phyloP scores from a whole-genome alignment of 2,329 filamentous ascomycete genomes.

The Dothistroma pini region DNA sequence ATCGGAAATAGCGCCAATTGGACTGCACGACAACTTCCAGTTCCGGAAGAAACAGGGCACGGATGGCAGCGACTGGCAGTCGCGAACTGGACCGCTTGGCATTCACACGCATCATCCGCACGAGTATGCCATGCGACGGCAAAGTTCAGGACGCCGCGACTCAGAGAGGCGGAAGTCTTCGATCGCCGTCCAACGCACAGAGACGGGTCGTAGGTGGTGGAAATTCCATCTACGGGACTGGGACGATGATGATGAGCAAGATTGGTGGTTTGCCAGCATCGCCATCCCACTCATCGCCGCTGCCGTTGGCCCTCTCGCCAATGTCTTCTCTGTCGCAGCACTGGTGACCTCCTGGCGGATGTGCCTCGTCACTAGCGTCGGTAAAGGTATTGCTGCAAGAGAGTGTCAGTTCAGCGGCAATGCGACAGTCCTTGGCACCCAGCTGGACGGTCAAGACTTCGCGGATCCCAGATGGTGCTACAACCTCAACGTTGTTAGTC shows the following conservation, averaged over 20 bases:
- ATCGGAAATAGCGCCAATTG: neutral
- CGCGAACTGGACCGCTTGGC: constrained; percentile 8
- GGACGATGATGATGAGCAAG: constrained; percentile 34
- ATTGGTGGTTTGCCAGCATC: constrained; percentile 38
- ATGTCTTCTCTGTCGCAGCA: constrained; percentile 81
- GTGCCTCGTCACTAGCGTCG: constrained; percentile 41
- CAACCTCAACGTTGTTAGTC: constrained; percentile 71
- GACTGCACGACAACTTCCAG: neutral
- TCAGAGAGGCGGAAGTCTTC: constrained; percentile 17
- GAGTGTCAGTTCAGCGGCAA: constrained; percentile 27
- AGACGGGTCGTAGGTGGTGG: constrained; percentile 20
- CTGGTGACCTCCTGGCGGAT: constrained; percentile 78
- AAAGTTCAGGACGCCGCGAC: constrained; percentile 11
- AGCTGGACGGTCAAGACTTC: constrained; percentile 55
- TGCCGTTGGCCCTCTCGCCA: constrained; percentile 80
- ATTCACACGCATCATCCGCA: constrained; percentile 11
- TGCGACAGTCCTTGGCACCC: constrained; percentile 38
- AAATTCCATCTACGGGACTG: constrained; percentile 28
- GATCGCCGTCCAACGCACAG: constrained; percentile 10
- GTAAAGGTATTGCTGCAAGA: constrained; percentile 43
- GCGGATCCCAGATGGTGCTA: constrained; percentile 70
- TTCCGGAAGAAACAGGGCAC: neutral
- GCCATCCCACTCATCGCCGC: constrained; percentile 65
- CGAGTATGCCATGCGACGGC: constrained; percentile 14
- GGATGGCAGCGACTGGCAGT: neutral